These are phyloP conservation scores for Suhomyces atakaporum DNA, from an alignment of 1,139 yeast species.

Conservation along the genomic window DNA sequence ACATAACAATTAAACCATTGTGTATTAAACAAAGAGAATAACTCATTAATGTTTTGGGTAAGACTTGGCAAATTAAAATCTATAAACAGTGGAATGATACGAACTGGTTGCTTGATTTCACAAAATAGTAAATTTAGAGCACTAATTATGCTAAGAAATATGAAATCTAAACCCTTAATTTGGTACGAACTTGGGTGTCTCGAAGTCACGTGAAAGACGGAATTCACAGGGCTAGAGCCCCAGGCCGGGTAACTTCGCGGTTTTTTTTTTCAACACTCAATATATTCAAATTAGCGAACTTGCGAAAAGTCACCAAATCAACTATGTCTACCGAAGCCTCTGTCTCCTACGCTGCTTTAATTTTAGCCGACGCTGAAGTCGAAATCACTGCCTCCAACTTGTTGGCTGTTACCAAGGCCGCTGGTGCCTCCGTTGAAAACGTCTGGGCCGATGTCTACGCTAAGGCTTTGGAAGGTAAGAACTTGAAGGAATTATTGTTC, in stretches of 20 bases:
- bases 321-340: slow-evolving; percentile 81
- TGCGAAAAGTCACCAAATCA: slow-evolving; percentile 8
- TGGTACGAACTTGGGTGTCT: no score
- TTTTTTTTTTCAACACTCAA: slow-evolving; percentile 6
- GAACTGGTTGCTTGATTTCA: no score
- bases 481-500: slow-evolving; percentile 74
- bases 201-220: background rate
- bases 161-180: no score
- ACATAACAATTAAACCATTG: no score
- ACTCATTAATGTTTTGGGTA: no score
- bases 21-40: no score
- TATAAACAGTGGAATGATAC: no score
- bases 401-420: slow-evolving; percentile 57
- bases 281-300: slow-evolving; percentile 3
- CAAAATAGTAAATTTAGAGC: no score
- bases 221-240: slow-evolving; percentile 11
- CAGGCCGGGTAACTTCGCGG: slow-evolving; percentile 6
- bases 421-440: slow-evolving; percentile 50
- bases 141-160: no score
- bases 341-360: slow-evolving; percentile 85
- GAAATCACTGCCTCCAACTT: slow-evolving; percentile 80
- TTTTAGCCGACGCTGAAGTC: slow-evolving; percentile 81
- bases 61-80: no score
- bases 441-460: slow-evolving; percentile 85
- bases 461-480: slow-evolving; percentile 77